These are phyloP conservation scores for Hypholoma fasciculare DNA, from an alignment of 768 basidiomycete species.

Conservation along the genomic window DNA sequence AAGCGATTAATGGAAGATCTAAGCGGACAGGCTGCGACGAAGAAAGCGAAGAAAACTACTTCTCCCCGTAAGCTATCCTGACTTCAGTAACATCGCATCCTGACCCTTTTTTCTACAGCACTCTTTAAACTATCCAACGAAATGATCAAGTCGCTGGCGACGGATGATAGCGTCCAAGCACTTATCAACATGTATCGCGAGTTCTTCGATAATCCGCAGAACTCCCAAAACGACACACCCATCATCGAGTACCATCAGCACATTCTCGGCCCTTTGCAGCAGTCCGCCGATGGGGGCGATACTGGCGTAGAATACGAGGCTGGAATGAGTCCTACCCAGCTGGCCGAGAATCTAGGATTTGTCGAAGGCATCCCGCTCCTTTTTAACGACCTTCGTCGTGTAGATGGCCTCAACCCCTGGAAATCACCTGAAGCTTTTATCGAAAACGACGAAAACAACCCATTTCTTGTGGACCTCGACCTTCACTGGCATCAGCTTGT, in stretches of 20 bases:
- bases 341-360: conserved; percentile 19
- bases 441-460: not conserved
- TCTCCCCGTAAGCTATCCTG: not conserved
- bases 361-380: conserved; percentile 9
- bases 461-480: not conserved
- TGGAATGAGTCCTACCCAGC: not conserved
- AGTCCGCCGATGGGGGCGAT: conserved; percentile 7
- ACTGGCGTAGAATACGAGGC: conserved; percentile 24
- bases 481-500: conserved; percentile 27
- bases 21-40: conserved; percentile 4
- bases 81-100: not conserved
- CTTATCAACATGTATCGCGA: conserved; percentile 18
- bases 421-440: not conserved
- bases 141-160: conserved; percentile 12
- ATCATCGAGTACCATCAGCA: not conserved
- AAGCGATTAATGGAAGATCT: conserved; percentile 15
- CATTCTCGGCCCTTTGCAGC: not conserved
- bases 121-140: not conserved
- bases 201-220: conserved; percentile 17
- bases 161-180: conserved; percentile 14
- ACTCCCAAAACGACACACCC: no score
- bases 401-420: conserved; percentile 20
- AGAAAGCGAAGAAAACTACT: not conserved
- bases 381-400: conserved; percentile 20
- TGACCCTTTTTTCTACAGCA: not conserved